Conservation (phyloP, 2,329 filamentous ascomycete species). For the Epichloe coenophiala region DNA sequence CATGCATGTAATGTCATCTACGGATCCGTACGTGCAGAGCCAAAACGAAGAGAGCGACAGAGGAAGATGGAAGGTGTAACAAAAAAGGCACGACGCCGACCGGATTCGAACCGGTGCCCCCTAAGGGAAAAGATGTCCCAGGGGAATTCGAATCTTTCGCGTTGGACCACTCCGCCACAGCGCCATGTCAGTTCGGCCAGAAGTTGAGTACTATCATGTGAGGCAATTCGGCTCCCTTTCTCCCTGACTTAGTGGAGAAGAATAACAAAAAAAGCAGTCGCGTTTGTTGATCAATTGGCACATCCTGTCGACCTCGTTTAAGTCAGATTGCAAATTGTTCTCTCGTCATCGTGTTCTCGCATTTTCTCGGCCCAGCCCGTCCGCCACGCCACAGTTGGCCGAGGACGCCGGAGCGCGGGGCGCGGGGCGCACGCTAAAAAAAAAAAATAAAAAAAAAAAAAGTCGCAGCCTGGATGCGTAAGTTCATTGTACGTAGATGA, state of each 20-base stretch:
- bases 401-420: background rate
- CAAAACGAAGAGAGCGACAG: background rate
- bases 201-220: background rate
- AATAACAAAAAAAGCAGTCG: too few relatives aligned
- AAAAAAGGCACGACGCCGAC: conserved; percentile 15
- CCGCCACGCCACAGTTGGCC: background rate
- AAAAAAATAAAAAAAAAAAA: too few relatives aligned
- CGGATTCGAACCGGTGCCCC: conserved; percentile 22
- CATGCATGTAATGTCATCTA: too few relatives aligned
- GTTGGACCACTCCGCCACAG: conserved; percentile 20
- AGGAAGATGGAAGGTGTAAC: background rate
- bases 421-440: too few relatives aligned
- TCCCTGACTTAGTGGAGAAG: too few relatives aligned
- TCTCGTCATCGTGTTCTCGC: background rate
- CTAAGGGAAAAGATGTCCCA: conserved; percentile 15
- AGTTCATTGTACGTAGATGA: too few relatives aligned
- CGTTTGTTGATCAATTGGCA: too few relatives aligned
- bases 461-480: background rate
- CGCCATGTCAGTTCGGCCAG: conserved; percentile 6
- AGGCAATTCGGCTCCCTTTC: too few relatives aligned
- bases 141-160: conserved; percentile 18
- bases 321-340: too few relatives aligned
- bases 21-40: too few relatives aligned
- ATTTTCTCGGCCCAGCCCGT: background rate
- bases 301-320: too few relatives aligned